Conservation (phyloP, 192 early-diverging fungal species). For the Backusella westeae region DNA sequence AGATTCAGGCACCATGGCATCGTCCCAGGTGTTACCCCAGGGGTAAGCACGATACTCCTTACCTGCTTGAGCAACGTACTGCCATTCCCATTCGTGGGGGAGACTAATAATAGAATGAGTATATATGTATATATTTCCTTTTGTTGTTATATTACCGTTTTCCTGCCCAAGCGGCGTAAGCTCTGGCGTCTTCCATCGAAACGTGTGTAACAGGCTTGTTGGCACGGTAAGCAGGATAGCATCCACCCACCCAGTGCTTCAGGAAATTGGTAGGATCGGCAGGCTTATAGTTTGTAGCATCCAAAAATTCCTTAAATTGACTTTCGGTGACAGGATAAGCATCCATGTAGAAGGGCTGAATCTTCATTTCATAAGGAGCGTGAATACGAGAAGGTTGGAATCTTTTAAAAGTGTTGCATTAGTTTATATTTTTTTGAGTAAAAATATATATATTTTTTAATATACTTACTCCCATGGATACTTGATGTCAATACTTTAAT, state of each 20-base stretch:
- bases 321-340: constrained; percentile 20
- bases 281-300: constrained; percentile 20
- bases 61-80: constrained; percentile 27
- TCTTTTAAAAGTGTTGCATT: neutral
- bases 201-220: constrained; percentile 26
- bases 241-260: constrained; percentile 22
- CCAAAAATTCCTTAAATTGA: constrained; percentile 25
- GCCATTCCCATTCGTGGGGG: constrained; percentile 30
- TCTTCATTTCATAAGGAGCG: constrained; percentile 15
- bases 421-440: neutral
- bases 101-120: neutral
- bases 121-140: neutral
- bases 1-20: constrained; percentile 4
- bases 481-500: constrained; percentile 13
- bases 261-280: constrained; percentile 21
- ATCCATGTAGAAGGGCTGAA: constrained; percentile 20
- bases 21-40: constrained; percentile 23
- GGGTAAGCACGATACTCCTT: constrained; percentile 19
- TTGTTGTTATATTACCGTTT: constrained; percentile 15
- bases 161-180: constrained; percentile 25
- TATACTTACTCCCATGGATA: constrained; percentile 27
- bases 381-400: constrained; percentile 18
- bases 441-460: neutral
- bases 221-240: constrained; percentile 10
- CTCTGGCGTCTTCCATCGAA: constrained; percentile 24